Conservation (phyloP, 23 red algal species). For the Cyanidioschyzon merolae region DNA sequence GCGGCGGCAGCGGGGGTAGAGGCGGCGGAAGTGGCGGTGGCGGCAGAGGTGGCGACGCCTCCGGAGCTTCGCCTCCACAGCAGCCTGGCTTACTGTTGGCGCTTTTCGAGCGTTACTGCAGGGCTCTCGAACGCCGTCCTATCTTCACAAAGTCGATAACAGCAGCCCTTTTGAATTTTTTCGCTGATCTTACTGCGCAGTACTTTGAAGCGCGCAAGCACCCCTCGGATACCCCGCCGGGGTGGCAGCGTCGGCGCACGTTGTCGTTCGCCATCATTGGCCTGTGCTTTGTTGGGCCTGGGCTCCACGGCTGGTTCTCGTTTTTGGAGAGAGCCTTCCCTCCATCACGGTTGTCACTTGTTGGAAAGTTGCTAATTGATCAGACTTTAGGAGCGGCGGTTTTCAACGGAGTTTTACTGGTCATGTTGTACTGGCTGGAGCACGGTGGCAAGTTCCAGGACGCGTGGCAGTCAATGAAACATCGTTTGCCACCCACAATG, state of each 20-base stretch:
- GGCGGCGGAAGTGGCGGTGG: slow-evolving; percentile 9
- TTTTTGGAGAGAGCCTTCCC: slow-evolving; percentile 26
- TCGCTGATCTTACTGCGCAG: slow-evolving; percentile 13
- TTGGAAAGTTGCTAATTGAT: slow-evolving; percentile 18
- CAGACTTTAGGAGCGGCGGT: slow-evolving; percentile 8
- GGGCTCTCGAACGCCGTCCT: not conserved
- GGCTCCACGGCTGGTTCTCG: slow-evolving; percentile 19
- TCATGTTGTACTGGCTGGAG: slow-evolving; percentile 9
- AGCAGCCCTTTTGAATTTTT: slow-evolving; percentile 15
- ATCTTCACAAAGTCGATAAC: slow-evolving; percentile 17
- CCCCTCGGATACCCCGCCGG: not conserved
- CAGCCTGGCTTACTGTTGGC: not conserved
- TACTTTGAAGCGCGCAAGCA: slow-evolving; percentile 11
- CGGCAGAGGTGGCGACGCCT: slow-evolving; percentile 2
- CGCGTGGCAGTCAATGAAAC: not conserved
- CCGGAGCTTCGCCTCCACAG: not conserved
- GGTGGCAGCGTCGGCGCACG: slow-evolving; percentile 15
- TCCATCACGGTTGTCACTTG: not conserved
- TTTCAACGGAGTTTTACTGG: slow-evolving; percentile 16
- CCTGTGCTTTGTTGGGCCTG: slow-evolving; percentile 22
- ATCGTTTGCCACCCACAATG: slow-evolving; percentile 18
- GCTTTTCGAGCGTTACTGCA: not conserved
- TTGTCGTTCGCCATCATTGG: slow-evolving; percentile 25
- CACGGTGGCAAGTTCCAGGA: not conserved
- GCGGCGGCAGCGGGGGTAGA: not conserved